A percentile compares a stretch with the other conserved stretches of the same genome.
These are phyloP conservation scores for Cerioporus squamosus DNA, from an alignment of 1,284 basidiomycete genomes.

Conservation along the genomic window DNA sequence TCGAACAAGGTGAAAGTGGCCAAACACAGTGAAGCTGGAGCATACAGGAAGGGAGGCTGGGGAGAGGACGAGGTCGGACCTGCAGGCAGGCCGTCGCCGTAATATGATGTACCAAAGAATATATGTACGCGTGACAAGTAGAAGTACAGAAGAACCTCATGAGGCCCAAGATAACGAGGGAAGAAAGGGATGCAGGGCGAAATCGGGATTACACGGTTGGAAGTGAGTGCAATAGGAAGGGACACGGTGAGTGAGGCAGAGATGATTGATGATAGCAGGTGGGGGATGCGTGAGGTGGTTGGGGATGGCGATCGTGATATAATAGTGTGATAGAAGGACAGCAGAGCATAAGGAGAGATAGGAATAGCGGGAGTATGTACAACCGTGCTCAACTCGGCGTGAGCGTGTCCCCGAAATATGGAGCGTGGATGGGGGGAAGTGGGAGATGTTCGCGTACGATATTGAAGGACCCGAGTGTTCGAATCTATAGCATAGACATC, in stretches of 20 bases:
- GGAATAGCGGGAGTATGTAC: constrained; percentile 18
- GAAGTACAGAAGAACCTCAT: constrained; percentile 16
- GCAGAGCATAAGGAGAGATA: constrained; percentile 22
- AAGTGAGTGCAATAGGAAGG: background rate
- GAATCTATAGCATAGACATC: background rate
- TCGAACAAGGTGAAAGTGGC: background rate
- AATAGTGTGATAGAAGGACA: constrained; percentile 12
- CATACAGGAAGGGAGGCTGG: too few relatives aligned
- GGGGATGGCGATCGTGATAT: constrained; percentile 5
- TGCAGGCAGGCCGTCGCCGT: background rate
- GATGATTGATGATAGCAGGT: background rate
- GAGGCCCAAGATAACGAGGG: constrained; percentile 5
- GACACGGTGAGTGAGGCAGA: background rate
- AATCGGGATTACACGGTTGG: background rate
- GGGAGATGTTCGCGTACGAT: background rate
- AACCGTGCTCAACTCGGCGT: background rate
- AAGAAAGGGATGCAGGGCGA: background rate
- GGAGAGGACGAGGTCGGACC: too few relatives aligned
- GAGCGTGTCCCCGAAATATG: background rate
- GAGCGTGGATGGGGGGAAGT: background rate
- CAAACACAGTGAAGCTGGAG: background rate
- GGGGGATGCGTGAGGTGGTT: constrained; percentile 5
- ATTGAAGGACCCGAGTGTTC: background rate
- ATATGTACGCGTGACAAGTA: constrained; percentile 23
- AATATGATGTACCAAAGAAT: constrained; percentile 19